A percentile compares a stretch with the other conserved stretches of the same genome.
phyloP scores from a whole-genome alignment of 345 rosid species.

The Hibiscus syriacus region DNA sequence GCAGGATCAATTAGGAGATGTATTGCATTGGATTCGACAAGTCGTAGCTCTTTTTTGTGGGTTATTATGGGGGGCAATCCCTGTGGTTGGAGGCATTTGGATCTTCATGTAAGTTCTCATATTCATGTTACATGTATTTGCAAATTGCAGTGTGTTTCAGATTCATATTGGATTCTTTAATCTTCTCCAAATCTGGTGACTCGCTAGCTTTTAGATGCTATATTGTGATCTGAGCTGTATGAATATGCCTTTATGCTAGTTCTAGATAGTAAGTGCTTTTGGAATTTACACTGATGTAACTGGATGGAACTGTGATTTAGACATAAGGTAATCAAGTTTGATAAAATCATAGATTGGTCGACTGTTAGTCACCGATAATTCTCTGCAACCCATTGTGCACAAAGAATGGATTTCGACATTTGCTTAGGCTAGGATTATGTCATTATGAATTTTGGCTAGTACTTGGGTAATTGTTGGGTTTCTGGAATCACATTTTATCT shows the following conservation, averaged over 20 bases:
- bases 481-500: neutral
- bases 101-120: conserved; percentile 56
- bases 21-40: conserved; percentile 95
- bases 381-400: neutral
- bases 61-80: conserved; percentile 78
- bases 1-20: conserved; percentile 98
- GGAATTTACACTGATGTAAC: neutral
- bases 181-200: neutral
- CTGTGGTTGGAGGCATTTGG: conserved; percentile 92
- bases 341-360: neutral
- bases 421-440: neutral
- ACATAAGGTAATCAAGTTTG: neutral
- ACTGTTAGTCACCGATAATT: neutral
- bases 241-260: neutral
- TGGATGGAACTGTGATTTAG: neutral
- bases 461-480: neutral
- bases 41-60: conserved; percentile 69
- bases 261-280: neutral
- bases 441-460: neutral
- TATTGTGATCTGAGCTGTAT: neutral
- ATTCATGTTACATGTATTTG: neutral
- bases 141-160: neutral
- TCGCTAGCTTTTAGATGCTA: neutral
- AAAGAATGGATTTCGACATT: neutral
- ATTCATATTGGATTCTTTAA: neutral